Base-by-base conservation (phyloP, 139 green algal genomes). In the Yamagishiella unicocca region DNA sequence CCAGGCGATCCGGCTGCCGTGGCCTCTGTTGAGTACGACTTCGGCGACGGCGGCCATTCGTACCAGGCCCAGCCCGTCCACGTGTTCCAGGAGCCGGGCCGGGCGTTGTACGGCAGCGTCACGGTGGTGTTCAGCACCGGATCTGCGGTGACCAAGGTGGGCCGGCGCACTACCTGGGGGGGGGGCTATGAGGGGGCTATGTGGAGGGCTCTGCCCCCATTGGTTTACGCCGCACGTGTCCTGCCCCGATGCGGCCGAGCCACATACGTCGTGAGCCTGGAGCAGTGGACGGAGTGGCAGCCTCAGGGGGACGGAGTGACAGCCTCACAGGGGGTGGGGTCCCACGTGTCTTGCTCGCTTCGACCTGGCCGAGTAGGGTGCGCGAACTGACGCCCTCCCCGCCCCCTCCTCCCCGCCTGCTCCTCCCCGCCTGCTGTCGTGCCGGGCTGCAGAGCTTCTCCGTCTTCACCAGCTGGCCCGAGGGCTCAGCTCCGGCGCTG, bases 31-130 rank as follows among this genome's bases (percentile, higher is more conserved):
- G 83, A 88, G 83, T 88, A 31, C 5, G 70, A 88, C 70, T 82
- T 88, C 46, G 83, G 83, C 43, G 83, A 88, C 53, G 70, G 70
- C 37, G 37, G 70, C 29, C 83, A 88, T 55, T 88, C 83, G 24
- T 88, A 82, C 68, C 70, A 82, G 68, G 83, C 70, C 17, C 21
- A 31, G 6, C 33, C 50, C 14, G 14, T 55, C 35, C 83, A 88
- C 50, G 45, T 64, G 22, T 88, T 82, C 70, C 14, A 3, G 1
- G 83, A 88, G 53, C 37, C 70, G 38, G 70, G 83, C 17, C 54
- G 83, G 27, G 38, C 38, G 7, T 54, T 54, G 9, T 53, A 73
- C 46, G 83, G 83, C 68, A 66, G 9, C 38, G 83, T 54, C 17
- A 74, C 83, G 5, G 50, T 75, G 3, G 70, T 88, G 19, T 58